phyloP scores from a whole-genome alignment of 2,329 filamentous ascomycete species.

The Ophiostoma ulmi region DNA sequence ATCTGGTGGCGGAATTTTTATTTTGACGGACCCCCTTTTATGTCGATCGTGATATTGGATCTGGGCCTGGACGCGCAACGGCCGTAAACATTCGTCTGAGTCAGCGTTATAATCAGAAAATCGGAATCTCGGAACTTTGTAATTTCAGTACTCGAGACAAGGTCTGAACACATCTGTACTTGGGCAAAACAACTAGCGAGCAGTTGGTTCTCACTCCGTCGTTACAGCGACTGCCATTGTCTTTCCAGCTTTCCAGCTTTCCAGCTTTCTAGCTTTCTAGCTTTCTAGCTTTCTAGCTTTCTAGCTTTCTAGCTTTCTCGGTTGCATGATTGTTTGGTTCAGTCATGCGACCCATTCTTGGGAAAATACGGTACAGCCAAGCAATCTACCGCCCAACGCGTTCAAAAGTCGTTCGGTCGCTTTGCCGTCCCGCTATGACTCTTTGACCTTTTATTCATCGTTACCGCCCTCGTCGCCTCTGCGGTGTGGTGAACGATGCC shows the following conservation, averaged over 20 bases:
- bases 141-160: not conserved
- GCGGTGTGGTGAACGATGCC: constrained; percentile 17
- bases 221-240: not conserved
- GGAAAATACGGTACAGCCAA: not conserved
- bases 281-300: no score
- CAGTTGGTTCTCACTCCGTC: not conserved
- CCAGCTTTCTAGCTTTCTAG: no score
- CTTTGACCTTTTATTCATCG: not conserved
- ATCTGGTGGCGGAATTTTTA: not conserved
- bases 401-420: not conserved
- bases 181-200: not conserved
- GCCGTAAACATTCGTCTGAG: not conserved
- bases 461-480: not conserved
- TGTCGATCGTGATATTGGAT: constrained; percentile 23
- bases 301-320: not conserved
- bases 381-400: not conserved
- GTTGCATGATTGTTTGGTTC: not conserved
- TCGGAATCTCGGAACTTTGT: not conserved
- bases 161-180: not conserved
- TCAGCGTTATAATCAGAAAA: not conserved
- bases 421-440: not conserved
- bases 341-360: not conserved
- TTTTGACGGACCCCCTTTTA: constrained; percentile 16
- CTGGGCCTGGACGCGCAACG: not conserved
- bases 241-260: not conserved